A percentile compares a stretch with the other conserved stretches of the same genome.
Evolutionary conservation across 768 basidiomycete genomes (phyloP).

Genomic region (Daedaleopsis nitida): DNA sequence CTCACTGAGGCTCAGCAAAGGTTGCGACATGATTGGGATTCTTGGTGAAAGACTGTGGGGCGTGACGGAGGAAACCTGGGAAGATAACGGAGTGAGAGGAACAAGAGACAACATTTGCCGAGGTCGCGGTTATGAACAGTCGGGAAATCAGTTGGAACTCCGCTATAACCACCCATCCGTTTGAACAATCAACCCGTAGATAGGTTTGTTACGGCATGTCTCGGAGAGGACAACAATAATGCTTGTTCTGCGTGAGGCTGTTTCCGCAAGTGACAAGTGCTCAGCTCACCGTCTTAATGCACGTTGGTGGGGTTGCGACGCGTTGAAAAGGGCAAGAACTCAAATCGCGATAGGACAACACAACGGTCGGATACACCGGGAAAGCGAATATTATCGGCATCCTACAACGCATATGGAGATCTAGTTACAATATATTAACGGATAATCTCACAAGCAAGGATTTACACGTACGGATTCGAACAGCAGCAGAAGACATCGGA

Average conservation of each 20-base stretch:
- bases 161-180: neutral
- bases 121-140: neutral
- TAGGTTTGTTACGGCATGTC: neutral
- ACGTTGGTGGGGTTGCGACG: neutral
- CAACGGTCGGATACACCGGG: too few relatives aligned
- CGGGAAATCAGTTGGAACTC: neutral
- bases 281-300: too few relatives aligned
- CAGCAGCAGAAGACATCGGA: conserved; percentile 1
- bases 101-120: too few relatives aligned
- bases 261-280: too few relatives aligned
- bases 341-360: neutral
- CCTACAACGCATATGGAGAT: too few relatives aligned
- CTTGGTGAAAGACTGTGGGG: neutral
- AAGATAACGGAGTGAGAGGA: too few relatives aligned
- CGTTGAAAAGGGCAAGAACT: neutral
- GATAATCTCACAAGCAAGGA: conserved; percentile 4
- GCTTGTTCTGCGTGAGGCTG: too few relatives aligned
- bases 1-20: neutral
- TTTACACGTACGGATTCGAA: conserved; percentile 4
- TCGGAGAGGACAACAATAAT: too few relatives aligned
- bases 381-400: too few relatives aligned
- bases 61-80: neutral
- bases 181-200: too few relatives aligned
- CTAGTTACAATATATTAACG: conserved; percentile 4
- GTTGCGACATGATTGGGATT: neutral